Base-by-base conservation (phyloP, 2,329 filamentous ascomycete species). In the Fusarium succisae region DNA sequence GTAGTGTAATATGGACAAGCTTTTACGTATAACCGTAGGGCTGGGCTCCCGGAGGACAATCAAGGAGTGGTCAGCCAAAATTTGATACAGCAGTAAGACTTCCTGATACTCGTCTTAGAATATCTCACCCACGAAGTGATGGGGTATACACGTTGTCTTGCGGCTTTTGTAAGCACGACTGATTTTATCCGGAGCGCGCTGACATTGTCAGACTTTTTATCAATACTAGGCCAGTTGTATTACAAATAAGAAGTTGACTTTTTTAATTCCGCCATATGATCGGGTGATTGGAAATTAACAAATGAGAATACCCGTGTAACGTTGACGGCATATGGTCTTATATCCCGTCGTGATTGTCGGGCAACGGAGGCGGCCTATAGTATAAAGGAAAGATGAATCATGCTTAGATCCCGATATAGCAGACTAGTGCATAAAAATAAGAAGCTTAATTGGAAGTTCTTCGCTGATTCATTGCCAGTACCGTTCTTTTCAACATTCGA, bases 261-360 rank as follows among this genome's bases (percentile, higher is more conserved):
- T 13, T 45, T 26, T 5, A 6, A 13, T 20, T 11, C 22, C 8
- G 5, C 4, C 14, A 37, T 14, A 12, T 22, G 12, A 11, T 13
- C 13, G 20, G 9, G 11, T n/a, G 6, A 8, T 38, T 28, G 5
- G 8, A 38, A 5, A 45, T 18, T 6, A 14, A 9, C 3, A 14
- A 3, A 13, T 12, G 1, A 18, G 13, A 18, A 18, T 6, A 6
- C 13, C 17, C 1, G 1, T 6, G 13, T 5, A 20, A 18, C 7
- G 7, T 18, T 5, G 0, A 6, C 4, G 8, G 6, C 6, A 45
- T 8, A 26, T 13, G 2, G 7, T 1, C 3, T 18, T 7, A 22
- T 5, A 22, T 13, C 7, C 7, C 5, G 1, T 6, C 0, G 0
- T 12, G 11, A 8, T 13, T 1, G 4, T 39, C 1, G 5, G 20